Evolutionary conservation across 805 yeast species (phyloP).

Genomic region (Pichia ethanolica): DNA sequence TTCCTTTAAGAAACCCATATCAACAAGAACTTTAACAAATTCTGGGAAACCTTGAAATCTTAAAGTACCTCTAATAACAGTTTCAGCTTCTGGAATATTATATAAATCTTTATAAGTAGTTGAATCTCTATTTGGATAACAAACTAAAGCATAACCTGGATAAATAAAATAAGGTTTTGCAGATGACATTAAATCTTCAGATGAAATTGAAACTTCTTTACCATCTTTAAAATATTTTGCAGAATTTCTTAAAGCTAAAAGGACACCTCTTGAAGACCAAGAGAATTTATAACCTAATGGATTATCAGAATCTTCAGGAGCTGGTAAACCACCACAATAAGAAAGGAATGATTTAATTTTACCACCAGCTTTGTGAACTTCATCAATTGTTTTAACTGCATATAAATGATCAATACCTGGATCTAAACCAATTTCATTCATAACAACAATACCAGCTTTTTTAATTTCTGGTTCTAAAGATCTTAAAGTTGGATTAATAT

Average conservation of each 20-base stretch:
- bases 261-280: conserved; percentile 98
- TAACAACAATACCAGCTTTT: conserved; percentile 92
- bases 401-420: conserved; percentile 98
- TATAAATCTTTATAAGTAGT: conserved; percentile 89
- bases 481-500: conserved; percentile 84
- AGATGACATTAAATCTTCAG: conserved; percentile 89
- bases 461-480: conserved; percentile 81
- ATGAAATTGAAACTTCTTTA: conserved; percentile 65
- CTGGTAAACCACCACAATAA: conserved; percentile 98
- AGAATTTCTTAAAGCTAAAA: conserved; percentile 88
- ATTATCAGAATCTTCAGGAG: conserved; percentile 96
- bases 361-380: conserved; percentile 87
- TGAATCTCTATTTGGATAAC: conserved; percentile 98
- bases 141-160: conserved; percentile 92
- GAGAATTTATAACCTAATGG: conserved; percentile 98
- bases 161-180: conserved; percentile 93
- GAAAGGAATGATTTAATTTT: conserved; percentile 90
- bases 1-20: conserved; percentile 86
- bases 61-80: conserved; percentile 93
- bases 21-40: conserved; percentile 91
- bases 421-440: conserved; percentile 98
- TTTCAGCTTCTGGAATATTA: conserved; percentile 93
- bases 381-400: conserved; percentile 96
- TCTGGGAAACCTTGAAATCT: conserved; percentile 99
- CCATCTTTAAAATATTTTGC: conserved; percentile 90